Base-by-base conservation (phyloP, 306 rosid genomes). In the Vigna radiata region DNA sequence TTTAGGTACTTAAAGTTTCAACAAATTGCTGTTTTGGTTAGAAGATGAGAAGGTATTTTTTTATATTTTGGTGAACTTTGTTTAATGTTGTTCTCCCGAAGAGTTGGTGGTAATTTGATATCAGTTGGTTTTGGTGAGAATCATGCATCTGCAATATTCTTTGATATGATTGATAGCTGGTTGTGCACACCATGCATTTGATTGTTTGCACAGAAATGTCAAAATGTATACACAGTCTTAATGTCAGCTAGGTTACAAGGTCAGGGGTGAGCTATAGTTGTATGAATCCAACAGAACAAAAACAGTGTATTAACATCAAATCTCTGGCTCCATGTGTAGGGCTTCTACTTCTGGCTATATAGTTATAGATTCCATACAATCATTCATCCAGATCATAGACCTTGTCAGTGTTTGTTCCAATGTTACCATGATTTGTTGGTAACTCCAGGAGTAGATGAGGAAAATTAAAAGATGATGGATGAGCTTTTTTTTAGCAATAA, bases 31-130 rank as follows among this genome's bases (percentile, higher is more conserved):
- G 14, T 64, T 52, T 77, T 44, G 1, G 19, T 55, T 56, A 19
- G 62, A 43, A 79, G 55, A 58, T 60, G 47, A 25, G 18, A 53
- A 29, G 33, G 33, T 29, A 29, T 12, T 9, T 27, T 33, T 59
- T 59, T 48, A 48, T 19, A 19, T 21, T 36, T 44, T 31, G 36
- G 33, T 13, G 67, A 66, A 47, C 47, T 59, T 67, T 81, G 56
- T 33, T 74, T 56, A 46, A 33, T 80, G 61, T 46, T 37, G 66
- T 25, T 67, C 25, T 58, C 44, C 54, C 47, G 44, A 48, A 67
- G 76, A 58, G 76, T 73, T 46, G 81, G 81, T 46, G 81, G 68
- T 68, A 76, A 76, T 50, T 63, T 50, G 65, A 49, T 37, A 67
- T 77, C 29, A 7, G 68, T 37, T 44, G 70, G 70, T 49, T 36